Conservation (phyloP, 2,329 filamentous ascomycete species). For the Lasiodiplodia sp. region DNA sequence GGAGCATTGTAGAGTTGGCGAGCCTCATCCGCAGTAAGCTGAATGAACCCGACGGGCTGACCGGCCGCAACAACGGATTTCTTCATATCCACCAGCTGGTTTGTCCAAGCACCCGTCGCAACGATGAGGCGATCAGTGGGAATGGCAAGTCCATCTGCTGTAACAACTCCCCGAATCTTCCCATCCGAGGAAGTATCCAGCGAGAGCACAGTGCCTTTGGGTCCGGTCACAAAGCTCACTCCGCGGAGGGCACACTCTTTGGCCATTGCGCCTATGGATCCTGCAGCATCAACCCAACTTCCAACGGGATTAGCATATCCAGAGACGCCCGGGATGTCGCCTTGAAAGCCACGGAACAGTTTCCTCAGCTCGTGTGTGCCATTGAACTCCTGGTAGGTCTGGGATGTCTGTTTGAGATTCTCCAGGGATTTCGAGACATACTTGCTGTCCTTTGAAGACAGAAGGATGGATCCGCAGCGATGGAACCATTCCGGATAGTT, state of each 20-base stretch:
- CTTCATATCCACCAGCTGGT: constrained; percentile 31
- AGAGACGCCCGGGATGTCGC: neutral
- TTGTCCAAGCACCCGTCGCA: constrained; percentile 40
- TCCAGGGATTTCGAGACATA: neutral
- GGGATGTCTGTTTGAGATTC: neutral
- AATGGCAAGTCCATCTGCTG: constrained; percentile 23
- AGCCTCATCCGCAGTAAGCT: constrained; percentile 27
- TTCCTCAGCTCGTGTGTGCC: neutral
- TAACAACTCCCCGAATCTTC: constrained; percentile 27
- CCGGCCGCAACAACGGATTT: constrained; percentile 31
- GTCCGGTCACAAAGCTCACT: constrained; percentile 30
- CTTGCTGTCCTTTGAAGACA: neutral
- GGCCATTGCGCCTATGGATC: constrained; percentile 32
- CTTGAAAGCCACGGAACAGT: neutral
- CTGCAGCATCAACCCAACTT: constrained; percentile 35
- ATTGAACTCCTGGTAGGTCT: neutral
- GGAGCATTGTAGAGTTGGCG: constrained; percentile 23
- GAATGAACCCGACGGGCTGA: constrained; percentile 32
- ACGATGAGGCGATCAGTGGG: constrained; percentile 38
- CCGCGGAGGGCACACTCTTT: constrained; percentile 29
- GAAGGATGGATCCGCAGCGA: neutral
- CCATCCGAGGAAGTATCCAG: constrained; percentile 25
- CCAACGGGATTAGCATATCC: constrained; percentile 34
- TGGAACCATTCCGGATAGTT: neutral
- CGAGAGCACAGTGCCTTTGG: constrained; percentile 24